Base-by-base conservation (phyloP, 768 basidiomycete genomes). In the Leccinum truebloodii region DNA sequence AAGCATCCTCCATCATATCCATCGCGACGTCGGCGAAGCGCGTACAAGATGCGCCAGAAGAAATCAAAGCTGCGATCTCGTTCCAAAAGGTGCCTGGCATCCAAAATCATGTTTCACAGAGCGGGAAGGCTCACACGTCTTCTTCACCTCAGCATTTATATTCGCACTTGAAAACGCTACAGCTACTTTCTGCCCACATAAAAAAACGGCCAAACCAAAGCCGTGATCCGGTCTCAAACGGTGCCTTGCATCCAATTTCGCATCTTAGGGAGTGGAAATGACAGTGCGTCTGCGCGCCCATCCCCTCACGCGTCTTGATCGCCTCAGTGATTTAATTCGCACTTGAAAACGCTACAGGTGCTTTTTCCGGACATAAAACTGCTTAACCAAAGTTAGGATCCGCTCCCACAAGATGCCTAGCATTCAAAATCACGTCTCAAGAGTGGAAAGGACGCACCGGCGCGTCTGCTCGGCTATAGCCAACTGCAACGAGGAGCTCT, bases 311-410 rank as follows among this genome's bases (percentile, higher is more conserved):
- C 51, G 51, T 58, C 54, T 54, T 61, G 32, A 54, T 32, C 55
- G 6, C 55, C 37, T 53, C 35, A 51, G 52, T 24, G 24, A 37
- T 57, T 50, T 90, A 92, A 93, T 68, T 74, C 81, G 30, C 87
- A 91, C 66, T 71, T 94, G 28, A 83, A 83, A 59, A 78, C 83
- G 13, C 69, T 94, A 51, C 92, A 93, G 65, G 75, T 85, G 9
- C 81, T 95, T n/a, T 89, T 94, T 26, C 92, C 93, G 1, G 92
- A 96, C 69, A 81, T 97, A 68, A 96, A 95, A 30, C 30, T 30
- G 30, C 30, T 30, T 30, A 30, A 30, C 30, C 30, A 30, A 30
- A 30, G 30, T 30, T 30, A 30, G 30, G 30, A 30, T 30, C 30
- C 30, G 30, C 8, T 30, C 30, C 30, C 30, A 30, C 30, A 30